A percentile compares a stretch with the other conserved stretches of the same genome.
These are phyloP conservation scores for Pseudophaeomoniella oleicola DNA, from an alignment of 2,329 filamentous ascomycete species.

Conservation along the genomic window DNA sequence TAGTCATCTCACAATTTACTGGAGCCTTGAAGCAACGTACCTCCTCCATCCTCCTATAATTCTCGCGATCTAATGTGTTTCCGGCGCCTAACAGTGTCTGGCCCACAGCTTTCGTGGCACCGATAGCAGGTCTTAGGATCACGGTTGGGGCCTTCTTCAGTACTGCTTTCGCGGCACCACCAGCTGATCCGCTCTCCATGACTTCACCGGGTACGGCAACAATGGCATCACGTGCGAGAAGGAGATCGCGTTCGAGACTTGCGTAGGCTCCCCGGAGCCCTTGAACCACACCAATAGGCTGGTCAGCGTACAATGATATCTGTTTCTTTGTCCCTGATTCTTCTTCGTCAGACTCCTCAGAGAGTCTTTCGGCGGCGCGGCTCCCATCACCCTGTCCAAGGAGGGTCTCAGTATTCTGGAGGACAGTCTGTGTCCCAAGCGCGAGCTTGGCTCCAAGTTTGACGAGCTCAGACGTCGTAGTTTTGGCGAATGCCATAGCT, in stretches of 20 bases:
- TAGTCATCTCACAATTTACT: too few relatives aligned
- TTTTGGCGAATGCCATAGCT: conserved; percentile 76
- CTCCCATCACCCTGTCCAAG: too few relatives aligned
- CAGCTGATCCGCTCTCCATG: conserved; percentile 70
- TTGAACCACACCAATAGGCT: conserved; percentile 76
- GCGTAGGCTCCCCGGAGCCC: conserved; percentile 71
- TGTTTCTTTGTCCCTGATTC: conserved; percentile 54
- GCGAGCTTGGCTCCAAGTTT: conserved; percentile 88
- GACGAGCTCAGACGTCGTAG: conserved; percentile 85
- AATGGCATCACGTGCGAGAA: conserved; percentile 75
- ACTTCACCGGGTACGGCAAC: conserved; percentile 88
- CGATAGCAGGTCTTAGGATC: conserved; percentile 78
- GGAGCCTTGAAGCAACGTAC: too few relatives aligned
- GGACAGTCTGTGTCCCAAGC: conserved; percentile 83
- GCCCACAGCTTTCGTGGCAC: conserved; percentile 74
- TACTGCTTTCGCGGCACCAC: conserved; percentile 65
- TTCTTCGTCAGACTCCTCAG: conserved; percentile 22
- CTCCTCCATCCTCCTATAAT: conserved; percentile 70
- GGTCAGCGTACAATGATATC: conserved; percentile 85
- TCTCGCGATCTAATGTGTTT: conserved; percentile 74
- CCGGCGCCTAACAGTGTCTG: conserved; percentile 84
- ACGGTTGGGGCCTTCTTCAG: conserved; percentile 79
- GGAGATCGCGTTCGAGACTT: conserved; percentile 73
- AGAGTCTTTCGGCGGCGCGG: too few relatives aligned
- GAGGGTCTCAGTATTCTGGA: conserved; percentile 77